Base-by-base conservation (phyloP, 768 basidiomycete genomes). In the Trametes maxima region DNA sequence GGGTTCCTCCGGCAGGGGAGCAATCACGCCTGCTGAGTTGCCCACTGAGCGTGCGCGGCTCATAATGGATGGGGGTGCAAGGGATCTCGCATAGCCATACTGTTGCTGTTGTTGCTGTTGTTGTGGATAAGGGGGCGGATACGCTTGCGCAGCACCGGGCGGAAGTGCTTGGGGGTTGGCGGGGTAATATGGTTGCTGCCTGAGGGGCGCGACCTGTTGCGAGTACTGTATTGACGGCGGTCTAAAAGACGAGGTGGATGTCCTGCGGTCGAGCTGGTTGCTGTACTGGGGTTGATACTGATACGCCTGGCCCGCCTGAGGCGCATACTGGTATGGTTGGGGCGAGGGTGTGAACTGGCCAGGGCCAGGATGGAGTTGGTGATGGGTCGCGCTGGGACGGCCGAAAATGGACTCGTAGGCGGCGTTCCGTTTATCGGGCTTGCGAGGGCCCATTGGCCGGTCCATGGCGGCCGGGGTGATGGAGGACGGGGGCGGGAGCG, bases 361-460 rank as follows among this genome's bases (percentile, higher is more conserved):
- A 65, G 70, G 67, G 64, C 70, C 67, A 42, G 65, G 67, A 54
- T 66, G 55, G 48, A 67, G 52, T 35, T 77, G 74, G 66, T 86
- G 87, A 72, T 85, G 85, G 35, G 77, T 65, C 47, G 79, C 76
- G 52, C 84, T 83, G 53, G 90, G 88, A 24, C 92, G 83, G 24
- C 91, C 91, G 75, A 94, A 94, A 77, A 94, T 93, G 70, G 87
- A 85, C 74, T 93, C 89, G 78, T 92, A 94, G 47, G 92, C 92
- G 57, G 86, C 84, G 74, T 84, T 78, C 54, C 92, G 88, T 72
- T 92, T 91, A 76, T 91, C 89, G 46, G 80, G 79, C 60, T 70
- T 71, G 54, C 80, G 74, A 76, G 88, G 88, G 52, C 89, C 89
- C 67, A 84, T 72, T 61, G 81, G 82, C 65, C 79, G 76, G 67